Conservation (phyloP, 1,284 basidiomycete species). For the Kwoniella shivajii region DNA sequence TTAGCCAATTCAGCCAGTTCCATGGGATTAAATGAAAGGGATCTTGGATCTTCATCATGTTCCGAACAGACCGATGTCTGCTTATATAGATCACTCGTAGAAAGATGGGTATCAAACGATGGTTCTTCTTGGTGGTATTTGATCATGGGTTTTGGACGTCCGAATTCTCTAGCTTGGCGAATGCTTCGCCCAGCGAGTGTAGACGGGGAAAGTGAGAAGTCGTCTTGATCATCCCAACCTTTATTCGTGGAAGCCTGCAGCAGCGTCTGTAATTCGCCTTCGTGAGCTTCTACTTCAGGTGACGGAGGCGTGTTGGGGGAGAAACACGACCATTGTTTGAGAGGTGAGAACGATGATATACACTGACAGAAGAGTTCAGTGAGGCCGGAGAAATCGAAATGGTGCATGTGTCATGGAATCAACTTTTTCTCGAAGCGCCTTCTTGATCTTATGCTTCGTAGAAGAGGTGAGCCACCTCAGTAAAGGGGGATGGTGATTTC, state of each 20-base stretch:
- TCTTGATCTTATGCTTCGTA: too few relatives aligned
- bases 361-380: too few relatives aligned
- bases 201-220: neutral
- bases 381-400: too few relatives aligned
- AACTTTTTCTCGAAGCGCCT: too few relatives aligned
- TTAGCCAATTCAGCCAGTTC: conserved; percentile 8
- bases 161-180: neutral
- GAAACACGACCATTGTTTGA: neutral
- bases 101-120: neutral
- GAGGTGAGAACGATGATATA: too few relatives aligned
- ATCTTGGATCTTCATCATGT: conserved; percentile 8
- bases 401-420: too few relatives aligned
- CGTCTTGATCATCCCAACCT: conserved; percentile 10
- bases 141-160: conserved; percentile 3
- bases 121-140: neutral
- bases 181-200: neutral
- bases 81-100: neutral
- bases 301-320: neutral
- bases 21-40: neutral
- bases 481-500: too few relatives aligned
- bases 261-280: conserved; percentile 10
- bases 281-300: neutral
- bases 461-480: too few relatives aligned
- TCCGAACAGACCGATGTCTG: neutral
- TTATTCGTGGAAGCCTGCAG: neutral